Base-by-base conservation (phyloP, 495 filamentous ascomycete species). In the Aspergillus baeticus region DNA sequence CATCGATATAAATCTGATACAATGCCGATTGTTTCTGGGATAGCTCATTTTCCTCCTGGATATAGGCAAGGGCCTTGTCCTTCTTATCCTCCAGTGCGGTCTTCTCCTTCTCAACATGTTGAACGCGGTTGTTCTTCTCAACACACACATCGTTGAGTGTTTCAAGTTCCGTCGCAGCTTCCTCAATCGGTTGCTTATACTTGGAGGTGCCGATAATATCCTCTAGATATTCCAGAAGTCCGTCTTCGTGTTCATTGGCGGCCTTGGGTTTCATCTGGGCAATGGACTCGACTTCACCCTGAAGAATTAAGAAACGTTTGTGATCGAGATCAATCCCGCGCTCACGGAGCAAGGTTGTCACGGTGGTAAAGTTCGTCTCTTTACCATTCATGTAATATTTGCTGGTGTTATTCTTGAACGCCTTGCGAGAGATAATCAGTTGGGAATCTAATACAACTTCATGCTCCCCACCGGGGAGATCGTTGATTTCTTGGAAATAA, bases 241-340 rank as follows among this genome's bases (percentile, higher is more conserved):
- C 94, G 65, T 98, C 94, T 61, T 98, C 94, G 61, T 96, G 92
- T 63, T 98, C 94, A 58, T 89, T 90, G 20, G 80, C 86, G 3
- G 95, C 94, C 69, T 98, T 98, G 1, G 94, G 82, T 71, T 98
- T 98, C 94, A 98, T 98, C 74, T 98, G 94, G 22, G 94, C 93
- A 63, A 98, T 98, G 0, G 92, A 96, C 67, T 98, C 94, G 54
- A 98, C 94, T 70, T 98, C 94, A 58, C 94, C 94, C 71, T 98
- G 94, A 44, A 98, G 75, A 67, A 98, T 98, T 39, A 98, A 73
- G 70, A 98, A 98, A 34, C 94, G 91, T 75, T 98, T 98, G 75
- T 98, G 94, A 62, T 98, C 95, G 26, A 98, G 81, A 73, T 98
- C 94, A 4, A 98, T 88, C 10, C 94, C 94, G 18, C 88, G 83